Evolutionary conservation across 805 yeast genomes (phyloP).

Genomic region (Candida arabinofermentans): DNA sequence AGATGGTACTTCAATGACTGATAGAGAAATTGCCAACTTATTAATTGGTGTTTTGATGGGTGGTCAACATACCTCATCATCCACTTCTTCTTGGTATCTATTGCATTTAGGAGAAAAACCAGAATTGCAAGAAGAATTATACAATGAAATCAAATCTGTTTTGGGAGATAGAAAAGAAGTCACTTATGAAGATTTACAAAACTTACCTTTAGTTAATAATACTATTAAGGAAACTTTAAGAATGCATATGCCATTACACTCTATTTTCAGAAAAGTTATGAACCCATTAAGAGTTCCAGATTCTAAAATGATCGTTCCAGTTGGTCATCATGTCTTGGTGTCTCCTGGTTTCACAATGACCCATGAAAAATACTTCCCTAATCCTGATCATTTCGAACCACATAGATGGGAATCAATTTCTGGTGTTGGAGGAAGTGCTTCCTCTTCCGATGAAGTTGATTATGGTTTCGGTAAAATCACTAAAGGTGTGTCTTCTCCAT

Average conservation of each 20-base stretch:
- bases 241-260: constrained; percentile 94
- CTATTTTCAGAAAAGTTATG: constrained; percentile 88
- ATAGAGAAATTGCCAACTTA: constrained; percentile 88
- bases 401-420: constrained; percentile 69
- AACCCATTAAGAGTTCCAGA: constrained; percentile 76
- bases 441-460: constrained; percentile 51
- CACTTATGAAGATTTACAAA: constrained; percentile 77
- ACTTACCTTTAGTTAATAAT: constrained; percentile 78
- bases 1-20: constrained; percentile 93
- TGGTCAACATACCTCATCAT: constrained; percentile 96
- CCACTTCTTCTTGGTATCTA: constrained; percentile 93
- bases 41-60: constrained; percentile 97
- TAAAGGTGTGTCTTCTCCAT: constrained; percentile 94
- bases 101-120: constrained; percentile 88
- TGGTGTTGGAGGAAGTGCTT: constrained; percentile 26
- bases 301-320: constrained; percentile 76
- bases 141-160: constrained; percentile 65
- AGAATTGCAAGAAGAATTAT: constrained; percentile 77
- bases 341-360: constrained; percentile 91
- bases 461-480: constrained; percentile 97
- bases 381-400: constrained; percentile 70
- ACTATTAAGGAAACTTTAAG: constrained; percentile 90
- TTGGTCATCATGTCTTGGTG: constrained; percentile 84
- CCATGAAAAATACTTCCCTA: constrained; percentile 73
- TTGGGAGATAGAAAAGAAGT: constrained; percentile 54